phyloP scores from a whole-genome alignment of 164 flowering plant species.

The Sextonia rubra region DNA sequence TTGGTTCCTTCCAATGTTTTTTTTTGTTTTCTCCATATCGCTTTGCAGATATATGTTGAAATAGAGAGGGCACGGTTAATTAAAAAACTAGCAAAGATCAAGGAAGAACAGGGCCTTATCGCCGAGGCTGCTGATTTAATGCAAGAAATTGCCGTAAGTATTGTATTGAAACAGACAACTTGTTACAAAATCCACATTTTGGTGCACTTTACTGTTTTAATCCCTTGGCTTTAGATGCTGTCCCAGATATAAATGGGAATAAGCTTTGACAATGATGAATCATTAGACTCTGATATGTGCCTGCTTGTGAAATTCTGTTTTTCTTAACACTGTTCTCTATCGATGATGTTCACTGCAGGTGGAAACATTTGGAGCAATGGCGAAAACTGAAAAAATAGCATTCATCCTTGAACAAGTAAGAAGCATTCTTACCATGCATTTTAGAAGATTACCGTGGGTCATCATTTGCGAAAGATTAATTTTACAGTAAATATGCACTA shows the following conservation, averaged over 20 bases:
- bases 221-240: no score
- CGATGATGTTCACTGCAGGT: slow-evolving; percentile 44
- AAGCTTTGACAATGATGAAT: no score
- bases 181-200: neutral
- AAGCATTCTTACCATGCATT: neutral
- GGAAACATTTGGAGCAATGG: slow-evolving; percentile 99
- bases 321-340: neutral
- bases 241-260: no score
- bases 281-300: no score
- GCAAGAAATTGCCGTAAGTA: slow-evolving; percentile 94
- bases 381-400: slow-evolving; percentile 94
- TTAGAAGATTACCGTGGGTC: neutral
- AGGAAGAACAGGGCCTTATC: slow-evolving; percentile 91
- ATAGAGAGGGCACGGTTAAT: slow-evolving; percentile 86
- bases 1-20: neutral
- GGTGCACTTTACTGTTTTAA: no score
- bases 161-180: neutral
- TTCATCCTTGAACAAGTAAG: slow-evolving; percentile 96
- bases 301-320: neutral
- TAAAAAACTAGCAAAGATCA: slow-evolving; percentile 87
- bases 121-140: slow-evolving; percentile 98
- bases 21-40: neutral
- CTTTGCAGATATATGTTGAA: slow-evolving; percentile 80
- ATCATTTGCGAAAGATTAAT: neutral
- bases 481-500: neutral